phyloP scores from a whole-genome alignment of 345 rosid species.

The rapeseed (Brassica napus) region DNA sequence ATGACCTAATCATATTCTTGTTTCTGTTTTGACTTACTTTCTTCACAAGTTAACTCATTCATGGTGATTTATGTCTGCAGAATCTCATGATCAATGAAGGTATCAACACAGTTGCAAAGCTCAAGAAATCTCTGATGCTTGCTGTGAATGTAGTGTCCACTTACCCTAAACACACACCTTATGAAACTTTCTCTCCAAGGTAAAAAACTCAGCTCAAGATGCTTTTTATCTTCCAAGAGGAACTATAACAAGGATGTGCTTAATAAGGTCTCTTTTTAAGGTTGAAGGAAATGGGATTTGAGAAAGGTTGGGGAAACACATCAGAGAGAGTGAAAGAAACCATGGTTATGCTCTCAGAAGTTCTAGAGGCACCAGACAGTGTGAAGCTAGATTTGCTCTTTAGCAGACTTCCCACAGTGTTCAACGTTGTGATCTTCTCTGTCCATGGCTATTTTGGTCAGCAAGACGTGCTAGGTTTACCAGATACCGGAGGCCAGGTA shows the following conservation, averaged over 20 bases:
- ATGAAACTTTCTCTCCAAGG: slow-evolving; percentile 66
- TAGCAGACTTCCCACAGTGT: slow-evolving; percentile 70
- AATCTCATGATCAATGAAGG: slow-evolving; percentile 68
- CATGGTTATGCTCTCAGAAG: slow-evolving; percentile 75
- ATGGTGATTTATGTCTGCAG: slow-evolving; percentile 39
- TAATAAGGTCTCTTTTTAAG: slow-evolving; percentile 35
- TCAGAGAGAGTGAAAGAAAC: slow-evolving; percentile 70
- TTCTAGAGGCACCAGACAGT: slow-evolving; percentile 91
- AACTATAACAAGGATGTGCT: background rate
- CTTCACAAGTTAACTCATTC: slow-evolving; percentile 6
- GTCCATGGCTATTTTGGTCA: slow-evolving; percentile 95
- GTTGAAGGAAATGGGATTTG: slow-evolving; percentile 89
- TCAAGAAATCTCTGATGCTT: slow-evolving; percentile 55
- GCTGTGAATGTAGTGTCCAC: slow-evolving; percentile 53
- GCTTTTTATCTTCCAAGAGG: background rate
- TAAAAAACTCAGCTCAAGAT: slow-evolving; percentile 16
- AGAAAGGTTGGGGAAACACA: slow-evolving; percentile 90
- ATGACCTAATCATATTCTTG: slow-evolving; percentile 8
- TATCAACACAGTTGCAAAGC: slow-evolving; percentile 60
- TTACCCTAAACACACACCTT: slow-evolving; percentile 58
- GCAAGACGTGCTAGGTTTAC: slow-evolving; percentile 86
- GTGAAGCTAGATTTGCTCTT: slow-evolving; percentile 60
- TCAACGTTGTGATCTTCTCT: slow-evolving; percentile 83
- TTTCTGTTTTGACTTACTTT: slow-evolving; percentile 2
- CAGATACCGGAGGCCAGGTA: slow-evolving; percentile 98